Evolutionary conservation across 2,329 filamentous ascomycete genomes (phyloP).

Genomic region (Colletotrichum liaoningense): DNA sequence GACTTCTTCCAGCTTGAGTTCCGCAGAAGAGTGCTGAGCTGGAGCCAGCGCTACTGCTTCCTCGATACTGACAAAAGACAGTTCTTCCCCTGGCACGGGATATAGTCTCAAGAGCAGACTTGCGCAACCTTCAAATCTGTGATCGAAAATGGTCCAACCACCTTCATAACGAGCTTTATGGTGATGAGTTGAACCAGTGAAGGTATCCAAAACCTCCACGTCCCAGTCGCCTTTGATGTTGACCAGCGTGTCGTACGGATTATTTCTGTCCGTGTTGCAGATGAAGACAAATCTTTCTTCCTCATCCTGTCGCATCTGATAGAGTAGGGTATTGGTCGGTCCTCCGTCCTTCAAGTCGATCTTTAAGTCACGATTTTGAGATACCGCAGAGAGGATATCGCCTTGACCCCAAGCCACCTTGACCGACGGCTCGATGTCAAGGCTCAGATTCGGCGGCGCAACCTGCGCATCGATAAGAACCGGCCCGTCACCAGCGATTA

Average conservation of each 20-base stretch:
- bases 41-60: neutral
- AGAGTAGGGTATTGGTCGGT: constrained; percentile 38
- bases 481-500: constrained; percentile 11
- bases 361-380: neutral
- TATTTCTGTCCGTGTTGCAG: constrained; percentile 44
- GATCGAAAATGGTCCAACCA: constrained; percentile 40
- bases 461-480: constrained; percentile 8
- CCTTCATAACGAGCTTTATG: constrained; percentile 12
- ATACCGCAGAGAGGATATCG: neutral
- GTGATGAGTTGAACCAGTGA: constrained; percentile 37
- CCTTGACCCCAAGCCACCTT: constrained; percentile 1
- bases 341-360: constrained; percentile 5
- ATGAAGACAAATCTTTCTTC: constrained; percentile 44
- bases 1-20: constrained; percentile 23
- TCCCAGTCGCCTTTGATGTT: constrained; percentile 42
- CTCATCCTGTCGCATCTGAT: constrained; percentile 45
- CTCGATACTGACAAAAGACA: neutral
- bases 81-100: neutral
- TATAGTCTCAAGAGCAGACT: constrained; percentile 42
- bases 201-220: constrained; percentile 42
- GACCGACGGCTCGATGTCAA: neutral
- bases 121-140: constrained; percentile 44
- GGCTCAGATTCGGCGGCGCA: neutral
- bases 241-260: constrained; percentile 37
- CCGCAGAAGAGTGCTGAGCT: neutral